These are phyloP conservation scores for Dendrobium chrysotoxum DNA, from an alignment of 106 monocot species.

Conservation along the genomic window DNA sequence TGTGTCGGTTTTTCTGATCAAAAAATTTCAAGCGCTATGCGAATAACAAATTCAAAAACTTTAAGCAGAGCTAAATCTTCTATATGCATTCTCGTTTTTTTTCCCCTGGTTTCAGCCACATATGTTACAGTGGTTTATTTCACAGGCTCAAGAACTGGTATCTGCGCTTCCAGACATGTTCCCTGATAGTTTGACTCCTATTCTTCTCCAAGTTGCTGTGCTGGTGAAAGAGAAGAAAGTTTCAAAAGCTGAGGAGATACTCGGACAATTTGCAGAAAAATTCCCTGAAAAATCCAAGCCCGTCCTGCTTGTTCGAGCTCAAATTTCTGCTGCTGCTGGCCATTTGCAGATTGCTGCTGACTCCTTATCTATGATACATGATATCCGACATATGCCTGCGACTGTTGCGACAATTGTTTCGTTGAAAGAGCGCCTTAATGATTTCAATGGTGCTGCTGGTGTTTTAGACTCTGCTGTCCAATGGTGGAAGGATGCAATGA, in stretches of 20 bases:
- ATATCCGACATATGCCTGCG: conserved; percentile 77
- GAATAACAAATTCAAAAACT: no score
- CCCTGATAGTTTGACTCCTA: conserved; percentile 49
- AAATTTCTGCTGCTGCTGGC: conserved; percentile 79
- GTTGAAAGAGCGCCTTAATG: conserved; percentile 45
- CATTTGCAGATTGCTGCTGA: conserved; percentile 62
- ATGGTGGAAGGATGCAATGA: conserved; percentile 87
- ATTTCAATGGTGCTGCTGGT: conserved; percentile 36
- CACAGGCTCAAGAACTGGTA: conserved; percentile 81
- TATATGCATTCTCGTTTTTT: background rate
- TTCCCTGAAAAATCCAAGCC: conserved; percentile 55
- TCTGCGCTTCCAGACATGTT: conserved; percentile 48
- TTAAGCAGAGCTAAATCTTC: no score
- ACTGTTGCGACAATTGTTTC: conserved; percentile 80
- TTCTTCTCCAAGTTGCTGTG: conserved; percentile 81
- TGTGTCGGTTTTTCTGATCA: background rate
- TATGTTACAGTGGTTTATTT: background rate
- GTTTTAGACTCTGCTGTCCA: conserved; percentile 62
- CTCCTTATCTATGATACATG: conserved; percentile 60
- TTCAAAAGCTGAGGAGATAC: conserved; percentile 75
- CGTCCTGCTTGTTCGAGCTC: conserved; percentile 76
- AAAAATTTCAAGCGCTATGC: no score
- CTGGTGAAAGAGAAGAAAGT: conserved; percentile 73
- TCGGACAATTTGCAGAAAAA: conserved; percentile 47
- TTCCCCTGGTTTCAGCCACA: background rate